Percentiles rank a stretch among this genome's conserved stretches.
Evolutionary conservation across 352 stramenopile species (phyloP).

Genomic region (Globisporangium middletonii): DNA sequence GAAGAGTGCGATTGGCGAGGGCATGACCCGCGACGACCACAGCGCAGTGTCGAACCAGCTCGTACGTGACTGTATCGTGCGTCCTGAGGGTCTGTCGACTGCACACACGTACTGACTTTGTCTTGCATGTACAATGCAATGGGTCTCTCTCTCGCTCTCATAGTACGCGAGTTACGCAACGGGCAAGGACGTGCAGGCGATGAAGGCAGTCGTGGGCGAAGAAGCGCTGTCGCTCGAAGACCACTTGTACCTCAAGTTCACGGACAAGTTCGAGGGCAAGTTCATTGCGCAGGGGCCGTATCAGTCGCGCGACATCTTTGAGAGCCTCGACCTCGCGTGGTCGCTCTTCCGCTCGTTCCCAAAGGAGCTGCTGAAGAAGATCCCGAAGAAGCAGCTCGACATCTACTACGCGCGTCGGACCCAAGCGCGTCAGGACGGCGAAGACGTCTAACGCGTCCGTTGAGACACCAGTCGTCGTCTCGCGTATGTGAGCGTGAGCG

Average conservation of each 20-base stretch:
- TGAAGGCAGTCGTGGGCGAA: slow-evolving; percentile 99
- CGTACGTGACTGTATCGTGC: slow-evolving; percentile 34
- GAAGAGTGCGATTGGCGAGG: slow-evolving; percentile 99
- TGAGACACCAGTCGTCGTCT: neutral
- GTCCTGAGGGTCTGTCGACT: too few relatives aligned
- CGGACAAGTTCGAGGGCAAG: slow-evolving; percentile 98
- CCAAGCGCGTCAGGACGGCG: slow-evolving; percentile 84
- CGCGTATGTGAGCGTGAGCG: too few relatives aligned
- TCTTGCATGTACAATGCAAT: neutral
- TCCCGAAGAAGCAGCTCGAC: slow-evolving; percentile 98
- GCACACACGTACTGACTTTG: neutral
- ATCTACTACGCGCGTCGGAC: slow-evolving; percentile 94
- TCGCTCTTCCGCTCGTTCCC: slow-evolving; percentile 98
- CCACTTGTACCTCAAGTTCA: slow-evolving; percentile 99
- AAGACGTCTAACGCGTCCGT: slow-evolving; percentile 44
- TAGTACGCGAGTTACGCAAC: slow-evolving; percentile 85
- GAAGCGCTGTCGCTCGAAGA: slow-evolving; percentile 99
- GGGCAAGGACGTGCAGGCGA: slow-evolving; percentile 98
- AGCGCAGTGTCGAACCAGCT: slow-evolving; percentile 98
- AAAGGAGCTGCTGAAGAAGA: slow-evolving; percentile 99
- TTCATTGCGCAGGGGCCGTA: slow-evolving; percentile 97
- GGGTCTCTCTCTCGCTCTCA: neutral
- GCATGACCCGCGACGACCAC: slow-evolving; percentile 99
- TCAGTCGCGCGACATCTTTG: slow-evolving; percentile 97
- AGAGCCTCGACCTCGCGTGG: slow-evolving; percentile 98